These are phyloP conservation scores for Gaertneriomyces sp. DNA, from an alignment of 192 early-diverging fungal species.

Conservation along the genomic window DNA sequence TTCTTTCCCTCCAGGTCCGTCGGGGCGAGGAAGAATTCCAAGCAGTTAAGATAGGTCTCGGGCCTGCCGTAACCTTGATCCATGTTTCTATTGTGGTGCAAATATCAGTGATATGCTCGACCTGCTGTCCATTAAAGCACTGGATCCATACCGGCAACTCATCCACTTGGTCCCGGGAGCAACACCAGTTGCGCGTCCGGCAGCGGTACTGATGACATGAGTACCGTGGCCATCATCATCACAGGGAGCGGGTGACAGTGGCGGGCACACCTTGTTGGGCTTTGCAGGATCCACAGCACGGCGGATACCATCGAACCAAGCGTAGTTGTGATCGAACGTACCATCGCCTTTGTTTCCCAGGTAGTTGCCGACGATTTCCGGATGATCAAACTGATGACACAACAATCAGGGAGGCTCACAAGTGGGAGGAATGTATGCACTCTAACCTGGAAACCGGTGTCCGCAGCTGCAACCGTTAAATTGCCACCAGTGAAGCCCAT, in stretches of 20 bases:
- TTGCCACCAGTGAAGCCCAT: constrained; percentile 9
- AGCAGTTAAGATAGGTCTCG: constrained; percentile 16
- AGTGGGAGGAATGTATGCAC: too few species aligned
- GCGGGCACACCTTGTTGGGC: constrained; percentile 5
- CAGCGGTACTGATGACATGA: background rate
- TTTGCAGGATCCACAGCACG: constrained; percentile 12
- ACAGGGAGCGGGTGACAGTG: background rate
- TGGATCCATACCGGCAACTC: background rate
- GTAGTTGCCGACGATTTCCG: constrained; percentile 7
- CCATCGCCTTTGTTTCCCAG: constrained; percentile 1
- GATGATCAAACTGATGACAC: background rate
- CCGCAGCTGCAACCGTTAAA: constrained; percentile 4
- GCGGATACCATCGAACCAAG: constrained; percentile 17
- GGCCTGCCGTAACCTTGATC: constrained; percentile 18
- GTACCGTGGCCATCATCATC: constrained; percentile 6
- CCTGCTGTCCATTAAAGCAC: too few species aligned
- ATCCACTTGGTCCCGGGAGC: constrained; percentile 6
- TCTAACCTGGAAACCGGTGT: background rate
- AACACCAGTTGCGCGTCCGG: background rate
- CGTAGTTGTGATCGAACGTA: constrained; percentile 9
- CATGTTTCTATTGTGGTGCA: constrained; percentile 1
- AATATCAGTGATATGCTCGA: too few species aligned
- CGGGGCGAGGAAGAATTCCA: constrained; percentile 20
- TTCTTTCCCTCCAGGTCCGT: constrained; percentile 12
- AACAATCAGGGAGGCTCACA: too few species aligned